Conservation (phyloP, 2,329 filamentous ascomycete genomes). For the Bipolaris bicolor region DNA sequence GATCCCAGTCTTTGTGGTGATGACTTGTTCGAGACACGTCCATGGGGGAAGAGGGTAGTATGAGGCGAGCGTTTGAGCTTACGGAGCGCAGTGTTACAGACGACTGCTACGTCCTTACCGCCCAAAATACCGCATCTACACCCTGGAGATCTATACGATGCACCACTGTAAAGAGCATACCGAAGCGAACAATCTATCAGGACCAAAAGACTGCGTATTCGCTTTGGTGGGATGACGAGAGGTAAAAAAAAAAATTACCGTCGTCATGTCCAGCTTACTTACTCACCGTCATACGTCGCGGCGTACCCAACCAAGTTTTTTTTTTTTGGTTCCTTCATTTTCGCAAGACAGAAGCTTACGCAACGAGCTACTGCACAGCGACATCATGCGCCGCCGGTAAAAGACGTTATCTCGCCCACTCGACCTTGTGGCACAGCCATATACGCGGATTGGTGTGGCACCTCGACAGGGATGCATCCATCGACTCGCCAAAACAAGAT, state of each 20-base stretch:
- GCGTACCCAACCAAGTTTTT: neutral
- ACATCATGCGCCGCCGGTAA: slow-evolving; percentile 10
- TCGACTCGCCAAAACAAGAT: slow-evolving; percentile 24
- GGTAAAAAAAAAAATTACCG: neutral
- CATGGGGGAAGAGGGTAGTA: neutral
- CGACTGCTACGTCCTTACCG: too few species aligned
- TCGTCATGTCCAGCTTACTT: neutral
- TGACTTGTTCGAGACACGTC: neutral
- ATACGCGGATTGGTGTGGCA: neutral
- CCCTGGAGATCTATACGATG: neutral
- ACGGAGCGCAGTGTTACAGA: neutral
- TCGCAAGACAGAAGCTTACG: too few species aligned
- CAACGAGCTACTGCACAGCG: slow-evolving; percentile 20
- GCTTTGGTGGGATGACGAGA: neutral
- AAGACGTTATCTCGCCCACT: neutral
- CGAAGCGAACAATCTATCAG: too few species aligned
- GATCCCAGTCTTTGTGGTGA: neutral
- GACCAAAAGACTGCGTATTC: neutral
- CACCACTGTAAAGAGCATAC: neutral
- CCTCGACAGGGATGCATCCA: neutral
- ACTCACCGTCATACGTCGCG: neutral
- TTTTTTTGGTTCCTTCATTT: too few species aligned
- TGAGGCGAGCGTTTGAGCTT: neutral
- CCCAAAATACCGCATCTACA: neutral
- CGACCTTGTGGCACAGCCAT: slow-evolving; percentile 17